Evolutionary conservation across 495 filamentous ascomycete genomes (phyloP), one percentile per base, ranked within the genome.

Genomic region (Penicillium macrosclerotiorum): DNA sequence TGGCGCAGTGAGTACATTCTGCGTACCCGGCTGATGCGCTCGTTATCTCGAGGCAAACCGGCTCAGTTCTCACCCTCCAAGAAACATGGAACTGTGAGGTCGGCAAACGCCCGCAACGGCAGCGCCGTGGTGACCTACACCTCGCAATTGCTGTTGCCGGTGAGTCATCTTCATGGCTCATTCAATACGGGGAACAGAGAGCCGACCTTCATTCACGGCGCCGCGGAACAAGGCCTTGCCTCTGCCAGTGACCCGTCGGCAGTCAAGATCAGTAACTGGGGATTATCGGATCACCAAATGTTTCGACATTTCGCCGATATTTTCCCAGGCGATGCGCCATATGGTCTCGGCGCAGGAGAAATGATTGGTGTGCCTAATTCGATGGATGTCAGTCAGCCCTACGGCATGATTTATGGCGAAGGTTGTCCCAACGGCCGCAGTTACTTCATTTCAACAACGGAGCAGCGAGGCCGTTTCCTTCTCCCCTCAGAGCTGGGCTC

Each of bases 1-100:
- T 96, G 91, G 91, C 80, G 90, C 23, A 94, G 88, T 62, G 91
- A 96, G 60, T 96, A 95, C 59, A 85, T 95, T 30, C 63, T 93
- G 22, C 77, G 91, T 18, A 96, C 89, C n/a, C 80, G 85, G 33
- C 73, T 95, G 46, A 73, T 96, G 30, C 79, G 89, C 29, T 91
- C 87, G 37, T 71, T 96, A 41, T 75, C 72, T 24, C 79, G 88
- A 40, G 91, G 90, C 68, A 95, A 85, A 65, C 83, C 81, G 42
- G 76, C 73, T 47, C 77, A 74, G 56, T 76, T 66, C 62, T 77
- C 73, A 54, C 77, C 71, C 40, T 68, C 57, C 50, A 73, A 69
- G 60, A 79, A 59, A 53, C 77, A 65, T 38, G 70, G 67, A 35
- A 62, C 67, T 30, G 69, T 74, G 18, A 72, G 74, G 36, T 60